Conservation (phyloP, 1,284 basidiomycete genomes). For the Pseudozyma pruni region DNA sequence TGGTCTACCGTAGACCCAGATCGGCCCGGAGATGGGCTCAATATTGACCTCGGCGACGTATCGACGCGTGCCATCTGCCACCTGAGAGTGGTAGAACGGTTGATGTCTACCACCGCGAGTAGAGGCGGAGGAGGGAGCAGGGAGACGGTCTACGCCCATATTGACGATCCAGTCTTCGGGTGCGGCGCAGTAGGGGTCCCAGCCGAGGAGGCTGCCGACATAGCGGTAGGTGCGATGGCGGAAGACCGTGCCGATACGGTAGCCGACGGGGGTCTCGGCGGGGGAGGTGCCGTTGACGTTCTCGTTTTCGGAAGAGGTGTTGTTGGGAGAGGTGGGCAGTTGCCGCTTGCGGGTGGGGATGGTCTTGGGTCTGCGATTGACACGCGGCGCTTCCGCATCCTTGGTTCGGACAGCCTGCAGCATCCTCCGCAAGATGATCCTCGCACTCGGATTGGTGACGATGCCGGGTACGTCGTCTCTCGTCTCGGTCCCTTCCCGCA, state of each 20-base stretch:
- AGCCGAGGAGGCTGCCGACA: conserved; percentile 33
- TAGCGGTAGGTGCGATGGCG: conserved; percentile 53
- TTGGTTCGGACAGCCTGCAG: conserved; percentile 22
- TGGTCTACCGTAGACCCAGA: conserved; percentile 39
- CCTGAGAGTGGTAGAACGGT: conserved; percentile 43
- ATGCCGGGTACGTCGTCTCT: neutral
- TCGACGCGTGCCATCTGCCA: conserved; percentile 24
- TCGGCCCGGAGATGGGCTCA: conserved; percentile 9
- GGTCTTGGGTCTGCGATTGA: conserved; percentile 11
- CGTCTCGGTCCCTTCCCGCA: neutral
- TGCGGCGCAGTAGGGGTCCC: conserved; percentile 46
- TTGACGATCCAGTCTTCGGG: conserved; percentile 50
- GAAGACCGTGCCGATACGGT: conserved; percentile 50
- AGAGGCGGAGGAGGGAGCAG: conserved; percentile 1
- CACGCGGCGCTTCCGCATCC: conserved; percentile 16
- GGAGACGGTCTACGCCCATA: conserved; percentile 54
- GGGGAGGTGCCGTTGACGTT: neutral
- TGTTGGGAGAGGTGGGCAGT: no score
- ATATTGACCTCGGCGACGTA: conserved; percentile 50
- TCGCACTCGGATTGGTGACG: conserved; percentile 10
- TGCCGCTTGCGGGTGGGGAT: no score
- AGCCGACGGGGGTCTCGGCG: conserved; percentile 6
- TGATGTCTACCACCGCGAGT: conserved; percentile 30
- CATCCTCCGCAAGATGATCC: conserved; percentile 20
- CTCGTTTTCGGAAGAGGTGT: no score